Evolutionary conservation across 306 rosid species (phyloP).

Genomic region (Herpetospermum pedunculosum): DNA sequence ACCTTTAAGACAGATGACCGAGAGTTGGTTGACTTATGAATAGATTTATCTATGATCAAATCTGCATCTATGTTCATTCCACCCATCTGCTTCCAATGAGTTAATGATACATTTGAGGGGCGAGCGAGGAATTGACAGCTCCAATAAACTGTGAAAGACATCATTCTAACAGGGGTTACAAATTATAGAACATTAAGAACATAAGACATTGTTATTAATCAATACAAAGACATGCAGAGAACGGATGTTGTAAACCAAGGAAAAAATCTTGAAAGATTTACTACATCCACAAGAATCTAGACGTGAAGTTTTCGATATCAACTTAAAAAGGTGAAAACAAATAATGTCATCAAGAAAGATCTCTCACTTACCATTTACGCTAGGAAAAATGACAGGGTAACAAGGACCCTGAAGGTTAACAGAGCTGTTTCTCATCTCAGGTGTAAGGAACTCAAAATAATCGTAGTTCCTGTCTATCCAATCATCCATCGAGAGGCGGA

Average conservation of each 20-base stretch:
- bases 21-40: constrained; percentile 78
- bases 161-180: neutral
- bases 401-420: constrained; percentile 98
- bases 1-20: constrained; percentile 90
- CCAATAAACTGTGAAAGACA: constrained; percentile 64
- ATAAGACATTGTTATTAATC: neutral
- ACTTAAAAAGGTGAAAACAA: neutral
- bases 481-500: constrained; percentile 45
- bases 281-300: constrained; percentile 1
- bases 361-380: constrained; percentile 63
- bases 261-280: neutral
- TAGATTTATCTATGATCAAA: constrained; percentile 69
- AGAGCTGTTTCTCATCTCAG: constrained; percentile 85
- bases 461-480: constrained; percentile 73
- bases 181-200: neutral
- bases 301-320: neutral
- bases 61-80: constrained; percentile 76
- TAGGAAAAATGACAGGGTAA: constrained; percentile 95
- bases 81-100: constrained; percentile 92
- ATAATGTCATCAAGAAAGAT: neutral
- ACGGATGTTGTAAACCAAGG: neutral
- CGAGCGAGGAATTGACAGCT: constrained; percentile 91
- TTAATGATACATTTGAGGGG: constrained; percentile 64
- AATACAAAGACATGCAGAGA: neutral
- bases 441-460: constrained; percentile 84